Conservation (phyloP, 345 rosid species). For the Odontarrhena argentea region DNA sequence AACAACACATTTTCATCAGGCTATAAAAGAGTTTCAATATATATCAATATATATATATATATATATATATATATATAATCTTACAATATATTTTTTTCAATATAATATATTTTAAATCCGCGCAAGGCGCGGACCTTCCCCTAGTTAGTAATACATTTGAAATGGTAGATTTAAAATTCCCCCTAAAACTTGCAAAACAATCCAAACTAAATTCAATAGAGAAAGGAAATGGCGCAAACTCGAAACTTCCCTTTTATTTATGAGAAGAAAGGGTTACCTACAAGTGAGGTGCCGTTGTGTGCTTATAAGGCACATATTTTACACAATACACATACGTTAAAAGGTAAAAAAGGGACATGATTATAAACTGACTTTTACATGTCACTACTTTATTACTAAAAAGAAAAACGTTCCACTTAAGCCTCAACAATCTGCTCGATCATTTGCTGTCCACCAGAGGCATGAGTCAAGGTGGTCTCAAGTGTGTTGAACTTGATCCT, state of each 20-base stretch:
- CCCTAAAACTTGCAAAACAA: too few species aligned
- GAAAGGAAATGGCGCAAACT: constrained; percentile 6
- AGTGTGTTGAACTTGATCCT: constrained; percentile 52
- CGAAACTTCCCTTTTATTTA: constrained; percentile 37
- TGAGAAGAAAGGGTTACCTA: constrained; percentile 34
- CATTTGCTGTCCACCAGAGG: constrained; percentile 29
- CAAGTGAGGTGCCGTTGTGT: constrained; percentile 37
- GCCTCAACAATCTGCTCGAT: constrained; percentile 57
- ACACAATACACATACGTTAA: constrained; percentile 33
- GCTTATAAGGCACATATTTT: constrained; percentile 27
- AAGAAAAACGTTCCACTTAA: constrained; percentile 25
- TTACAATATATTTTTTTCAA: too few species aligned
- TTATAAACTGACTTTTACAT: constrained; percentile 16
- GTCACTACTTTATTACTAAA: constrained; percentile 33
- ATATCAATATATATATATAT: too few species aligned
- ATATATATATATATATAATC: too few species aligned
- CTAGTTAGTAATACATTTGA: too few species aligned
- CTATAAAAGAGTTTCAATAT: too few species aligned
- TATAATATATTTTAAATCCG: too few species aligned
- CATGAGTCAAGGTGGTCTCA: constrained; percentile 46
- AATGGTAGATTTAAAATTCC: too few species aligned
- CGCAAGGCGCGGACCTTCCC: too few species aligned
- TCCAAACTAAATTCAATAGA: too few species aligned
- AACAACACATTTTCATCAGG: too few species aligned
- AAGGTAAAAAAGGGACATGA: constrained; percentile 8